Base-by-base conservation (phyloP, 2,329 filamentous ascomycete genomes). In the Nemania sp. region DNA sequence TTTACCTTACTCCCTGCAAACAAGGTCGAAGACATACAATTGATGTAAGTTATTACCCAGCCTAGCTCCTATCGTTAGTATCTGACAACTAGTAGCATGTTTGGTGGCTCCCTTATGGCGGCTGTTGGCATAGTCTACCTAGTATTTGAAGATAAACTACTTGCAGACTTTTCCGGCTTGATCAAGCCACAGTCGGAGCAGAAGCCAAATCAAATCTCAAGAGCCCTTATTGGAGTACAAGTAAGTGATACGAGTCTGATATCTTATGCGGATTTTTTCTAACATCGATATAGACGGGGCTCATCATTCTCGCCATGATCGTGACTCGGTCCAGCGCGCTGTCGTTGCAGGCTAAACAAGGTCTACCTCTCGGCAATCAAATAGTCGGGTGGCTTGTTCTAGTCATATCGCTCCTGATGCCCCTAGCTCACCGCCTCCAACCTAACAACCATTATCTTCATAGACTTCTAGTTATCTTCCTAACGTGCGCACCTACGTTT, bases 401-500 rank as follows among this genome's bases (percentile, higher is more conserved):
- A 49, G 83, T 92, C 92, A 85, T 79, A 84, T 97, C 96, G 0
- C 82, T 98, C 18, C 78, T 91, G 6, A 87, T 97, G 77, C 95
- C 96, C 2, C 87, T 97, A 71, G 84, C 92, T n/a, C 93, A 98
- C 79, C 88, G 90, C 24, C 76, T 97, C 1, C 90, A 92, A 71
- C 91, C 93, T 1, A 96, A 93, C 78, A 91, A 86, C 73, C 90
- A 98, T 81, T 98, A 98, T 79, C 88, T 98, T 73, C 94, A 98
- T 79, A 90, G 94, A 26, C 84, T 99, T 3, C 87, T 94, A 72
- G 88, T 97, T 73, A 90, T 98, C 62, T 99, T 98, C 82, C 85
- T 99, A 56, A 92, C 94, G 5, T 98, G 97, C 78, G 92, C 95
- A 0, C 96, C 96, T 0, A 92, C 92, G 1, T 99, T 98, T 80